phyloP scores from a whole-genome alignment of 1,284 basidiomycete genomes.

The Golubevia pallescens region DNA sequence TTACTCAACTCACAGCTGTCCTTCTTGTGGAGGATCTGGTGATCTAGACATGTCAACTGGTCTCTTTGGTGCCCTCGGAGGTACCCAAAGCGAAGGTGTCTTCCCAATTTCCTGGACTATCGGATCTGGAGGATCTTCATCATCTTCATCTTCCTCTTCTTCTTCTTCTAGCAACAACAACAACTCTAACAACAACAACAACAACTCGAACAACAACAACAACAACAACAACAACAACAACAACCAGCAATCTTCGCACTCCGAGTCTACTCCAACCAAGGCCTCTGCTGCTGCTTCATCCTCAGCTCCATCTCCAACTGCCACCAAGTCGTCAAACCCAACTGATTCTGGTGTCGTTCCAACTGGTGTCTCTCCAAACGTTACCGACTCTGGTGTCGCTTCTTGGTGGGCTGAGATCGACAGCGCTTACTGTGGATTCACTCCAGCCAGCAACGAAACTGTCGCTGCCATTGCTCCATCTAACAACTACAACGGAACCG shows the following conservation, averaged over 20 bases:
- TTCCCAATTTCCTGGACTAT: conserved; percentile 7
- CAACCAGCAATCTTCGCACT: too few species aligned
- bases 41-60: conserved; percentile 11
- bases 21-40: conserved; percentile 6
- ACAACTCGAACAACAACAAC: background rate
- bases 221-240: too few species aligned
- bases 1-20: conserved; percentile 6
- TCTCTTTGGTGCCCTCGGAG: conserved; percentile 9
- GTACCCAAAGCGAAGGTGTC: background rate
- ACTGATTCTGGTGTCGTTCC: background rate
- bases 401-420: background rate
- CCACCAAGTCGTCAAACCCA: background rate
- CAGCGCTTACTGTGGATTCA: background rate
- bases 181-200: background rate
- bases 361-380: background rate
- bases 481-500: background rate
- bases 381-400: background rate
- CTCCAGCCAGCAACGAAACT: background rate
- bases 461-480: background rate
- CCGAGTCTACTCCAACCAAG: background rate
- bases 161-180: background rate
- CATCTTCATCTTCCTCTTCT: background rate
- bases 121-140: background rate
- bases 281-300: background rate
- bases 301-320: background rate